Evolutionary conservation across 495 filamentous ascomycete genomes (phyloP), one percentile per base, ranked within the genome.

Genomic region (Diplogelasinospora grovesii): DNA sequence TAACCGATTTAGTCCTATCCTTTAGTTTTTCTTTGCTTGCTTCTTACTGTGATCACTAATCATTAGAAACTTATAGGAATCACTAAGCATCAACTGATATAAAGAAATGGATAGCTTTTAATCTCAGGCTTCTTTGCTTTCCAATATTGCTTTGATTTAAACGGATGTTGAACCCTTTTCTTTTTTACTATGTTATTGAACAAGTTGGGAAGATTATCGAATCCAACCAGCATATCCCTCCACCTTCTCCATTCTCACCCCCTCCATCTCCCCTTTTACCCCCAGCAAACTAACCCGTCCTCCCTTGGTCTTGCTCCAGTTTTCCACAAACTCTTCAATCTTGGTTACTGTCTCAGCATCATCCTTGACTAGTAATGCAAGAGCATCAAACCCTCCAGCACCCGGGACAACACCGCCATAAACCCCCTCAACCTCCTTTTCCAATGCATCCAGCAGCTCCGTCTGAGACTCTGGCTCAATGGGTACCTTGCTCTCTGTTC

Each of bases 331-430:
- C 20, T 66, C 65, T 39, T 75, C 71, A 29, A 98, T 56, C 36
- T 68, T 63, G n/a, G 53, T 52, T 39, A 85, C 63, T 11, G 87
- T 87, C 21, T 73, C 69, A 13, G 70, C 71, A 42, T 86, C 78
- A 56, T 97, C 86, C 47, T 70, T 75, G 26, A 93, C 71, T 45
- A 98, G 57, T 36, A 98, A 52, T 5, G 80, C 86, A 45, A 95
- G 73, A 4, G 92, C 92, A 75, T 98, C 92, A 56, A 83, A 96
- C 3, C 92, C 92, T 20, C 92, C 92, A 5, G 92, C 92, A 2
- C 92, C 92, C 4, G 92, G 92, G 0, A 95, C 93, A 3, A 97
- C 87, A 7, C 89, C 90, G 1, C 87, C 92, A 40, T 87, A 72
- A 5, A 97, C 86, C 10, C 93, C 93, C 1, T 82, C 73, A 2